Conservation (phyloP, 2,329 filamentous ascomycete genomes). For the Fusarium keratoplasticum region DNA sequence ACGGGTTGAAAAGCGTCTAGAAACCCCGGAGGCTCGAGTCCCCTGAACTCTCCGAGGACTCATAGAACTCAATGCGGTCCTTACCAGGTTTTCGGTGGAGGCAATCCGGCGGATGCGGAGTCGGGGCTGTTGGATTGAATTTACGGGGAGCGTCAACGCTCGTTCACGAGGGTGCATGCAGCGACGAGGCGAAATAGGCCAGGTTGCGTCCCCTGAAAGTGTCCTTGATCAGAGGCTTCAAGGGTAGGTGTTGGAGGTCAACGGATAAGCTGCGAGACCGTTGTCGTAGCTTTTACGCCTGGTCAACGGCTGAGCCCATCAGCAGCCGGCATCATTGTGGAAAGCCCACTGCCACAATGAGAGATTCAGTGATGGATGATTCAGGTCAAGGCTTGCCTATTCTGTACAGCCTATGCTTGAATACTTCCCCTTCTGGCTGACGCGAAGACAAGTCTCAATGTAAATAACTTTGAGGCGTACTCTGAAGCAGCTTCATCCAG, state of each 20-base stretch:
- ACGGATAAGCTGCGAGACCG: neutral
- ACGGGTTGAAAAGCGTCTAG: slow-evolving; percentile 1
- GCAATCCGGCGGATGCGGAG: slow-evolving; percentile 24
- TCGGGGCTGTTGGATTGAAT: slow-evolving; percentile 10
- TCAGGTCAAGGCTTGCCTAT: neutral
- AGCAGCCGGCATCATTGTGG: neutral
- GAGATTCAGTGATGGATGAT: neutral
- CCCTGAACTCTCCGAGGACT: slow-evolving; percentile 11
- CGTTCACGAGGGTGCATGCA: slow-evolving; percentile 10
- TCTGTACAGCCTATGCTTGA: neutral
- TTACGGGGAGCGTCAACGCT: slow-evolving; percentile 3
- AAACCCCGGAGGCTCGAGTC: slow-evolving; percentile 2
- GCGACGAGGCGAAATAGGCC: slow-evolving; percentile 20
- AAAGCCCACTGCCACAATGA: neutral
- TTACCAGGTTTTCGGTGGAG: slow-evolving; percentile 9
- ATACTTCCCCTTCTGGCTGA: neutral
- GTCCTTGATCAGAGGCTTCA: neutral
- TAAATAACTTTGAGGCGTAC: neutral
- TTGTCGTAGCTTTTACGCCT: neutral
- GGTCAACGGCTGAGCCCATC: neutral
- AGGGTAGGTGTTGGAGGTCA: neutral
- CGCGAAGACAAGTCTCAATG: neutral
- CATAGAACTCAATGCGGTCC: neutral
- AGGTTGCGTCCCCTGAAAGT: neutral
- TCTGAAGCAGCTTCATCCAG: neutral